Percentiles rank a stretch among this genome's conserved stretches.
These are phyloP conservation scores for Pezicula carpinea DNA, from an alignment of 2,329 filamentous ascomycete species.

Conservation along the genomic window DNA sequence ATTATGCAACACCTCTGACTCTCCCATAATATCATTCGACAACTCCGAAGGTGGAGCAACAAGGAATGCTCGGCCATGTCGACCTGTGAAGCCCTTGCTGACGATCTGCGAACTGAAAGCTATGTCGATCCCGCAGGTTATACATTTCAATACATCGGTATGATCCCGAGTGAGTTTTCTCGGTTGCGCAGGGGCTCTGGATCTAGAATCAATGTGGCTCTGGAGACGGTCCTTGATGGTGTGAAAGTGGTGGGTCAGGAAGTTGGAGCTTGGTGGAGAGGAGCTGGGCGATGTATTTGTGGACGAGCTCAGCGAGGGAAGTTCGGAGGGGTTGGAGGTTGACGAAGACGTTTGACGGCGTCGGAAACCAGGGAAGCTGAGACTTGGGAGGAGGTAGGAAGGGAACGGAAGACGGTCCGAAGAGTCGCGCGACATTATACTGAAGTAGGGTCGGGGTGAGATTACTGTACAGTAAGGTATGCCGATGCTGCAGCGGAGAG, in stretches of 20 bases:
- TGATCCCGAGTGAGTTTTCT: constrained; percentile 35
- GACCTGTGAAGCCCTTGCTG: constrained; percentile 62
- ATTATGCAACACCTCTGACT: constrained; percentile 42
- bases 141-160: constrained; percentile 55
- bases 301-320: constrained; percentile 33
- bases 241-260: constrained; percentile 5
- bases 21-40: constrained; percentile 8
- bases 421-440: constrained; percentile 15
- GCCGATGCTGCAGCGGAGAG: no score
- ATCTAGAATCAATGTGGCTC: constrained; percentile 18
- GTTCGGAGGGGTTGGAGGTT: constrained; percentile 18
- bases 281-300: constrained; percentile 17
- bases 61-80: constrained; percentile 59
- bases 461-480: no score
- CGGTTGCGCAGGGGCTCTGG: constrained; percentile 8
- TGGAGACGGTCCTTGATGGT: constrained; percentile 23
- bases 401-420: constrained; percentile 34
- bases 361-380: constrained; percentile 43
- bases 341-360: constrained; percentile 32
- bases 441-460: no score
- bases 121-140: constrained; percentile 54
- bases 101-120: constrained; percentile 58
- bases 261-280: constrained; percentile 14
- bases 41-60: constrained; percentile 38
- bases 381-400: constrained; percentile 46